Base-by-base conservation (phyloP, 2,329 filamentous ascomycete species). In the Colletotrichum gigasporum region DNA sequence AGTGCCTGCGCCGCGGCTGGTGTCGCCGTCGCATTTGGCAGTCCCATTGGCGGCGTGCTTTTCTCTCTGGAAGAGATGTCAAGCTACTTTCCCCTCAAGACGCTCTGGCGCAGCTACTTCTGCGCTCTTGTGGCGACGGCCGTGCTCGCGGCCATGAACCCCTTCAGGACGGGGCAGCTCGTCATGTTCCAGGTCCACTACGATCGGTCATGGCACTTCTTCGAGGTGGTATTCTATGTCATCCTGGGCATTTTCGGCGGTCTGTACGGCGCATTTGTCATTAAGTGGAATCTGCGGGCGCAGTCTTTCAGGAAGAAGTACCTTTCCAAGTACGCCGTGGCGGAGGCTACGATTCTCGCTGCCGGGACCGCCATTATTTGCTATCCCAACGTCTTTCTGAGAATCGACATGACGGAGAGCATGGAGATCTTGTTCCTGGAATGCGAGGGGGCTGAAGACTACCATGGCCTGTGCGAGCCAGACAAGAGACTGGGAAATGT, bases 151-250 rank as follows among this genome's bases (percentile, higher is more conserved):
- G 93, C 92, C 63, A 97, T 99, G 93, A 99, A 99, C 71, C 96
- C 96, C 20, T 99, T 99, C 79, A 85, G 96, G 54, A 98, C 96
- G 0, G 96, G 96, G 18, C 96, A 99, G 74, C 85, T 99, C 41
- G 96, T 99, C 87, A 98, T 99, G 95, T 99, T 99, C 78, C 94
- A 97, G 72, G 95, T 99, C 72, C 89, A 89, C 71, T 99, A 99
- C 74, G 95, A 98, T 76, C 91, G 95, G 39, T 91, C 92, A 39
- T 99, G 96, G 96, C 96, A 99, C 79, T 97, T 97, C 73, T 99
- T 99, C 73, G 96, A 99, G 75, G 85, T 96, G 3, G 78, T 97
- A 24, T 98, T 98, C 74, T 99, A 97, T 78, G 55, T 97, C 68
- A 82, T 97, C 55, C 88, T 99, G 67, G 96, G 96, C 47, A 85